Conservation (phyloP, 2,329 filamentous ascomycete genomes). For the Ascomycota sp. region DNA sequence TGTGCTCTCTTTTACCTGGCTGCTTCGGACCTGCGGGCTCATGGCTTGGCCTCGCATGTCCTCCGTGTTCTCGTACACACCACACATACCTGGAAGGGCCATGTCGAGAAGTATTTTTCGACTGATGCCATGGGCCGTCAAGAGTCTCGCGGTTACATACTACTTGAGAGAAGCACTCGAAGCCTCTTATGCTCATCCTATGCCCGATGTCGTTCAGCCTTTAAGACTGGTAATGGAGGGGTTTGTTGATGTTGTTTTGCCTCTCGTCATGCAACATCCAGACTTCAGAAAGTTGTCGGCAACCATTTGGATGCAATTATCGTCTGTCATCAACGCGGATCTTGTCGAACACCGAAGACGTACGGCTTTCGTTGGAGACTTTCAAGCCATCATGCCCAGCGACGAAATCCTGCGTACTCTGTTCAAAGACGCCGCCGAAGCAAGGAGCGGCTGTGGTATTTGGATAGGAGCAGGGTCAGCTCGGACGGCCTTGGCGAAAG, state of each 20-base stretch:
- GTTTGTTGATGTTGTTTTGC: constrained; percentile 8
- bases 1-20: constrained; percentile 13
- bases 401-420: constrained; percentile 6
- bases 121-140: constrained; percentile 4
- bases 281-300: constrained; percentile 6
- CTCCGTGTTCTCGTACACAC: constrained; percentile 9
- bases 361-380: no score
- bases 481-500: no score
- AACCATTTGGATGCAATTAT: constrained; percentile 6
- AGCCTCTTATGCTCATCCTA: constrained; percentile 7
- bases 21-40: constrained; percentile 10
- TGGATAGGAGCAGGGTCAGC: no score
- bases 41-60: constrained; percentile 9
- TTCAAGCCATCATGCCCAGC: constrained; percentile 1
- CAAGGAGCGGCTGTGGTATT: no score
- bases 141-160: constrained; percentile 6
- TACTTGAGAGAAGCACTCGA: constrained; percentile 11
- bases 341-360: constrained; percentile 8
- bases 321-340: constrained; percentile 8
- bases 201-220: constrained; percentile 9
- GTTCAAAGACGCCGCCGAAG: constrained; percentile 4
- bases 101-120: constrained; percentile 4
- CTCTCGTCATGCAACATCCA: constrained; percentile 8
- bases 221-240: constrained; percentile 13
- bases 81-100: constrained; percentile 5